A percentile compares a stretch with the other conserved stretches of the same genome.
Evolutionary conservation across 352 stramenopile species (phyloP).

Genomic region (Phytophthora cryptogea): DNA sequence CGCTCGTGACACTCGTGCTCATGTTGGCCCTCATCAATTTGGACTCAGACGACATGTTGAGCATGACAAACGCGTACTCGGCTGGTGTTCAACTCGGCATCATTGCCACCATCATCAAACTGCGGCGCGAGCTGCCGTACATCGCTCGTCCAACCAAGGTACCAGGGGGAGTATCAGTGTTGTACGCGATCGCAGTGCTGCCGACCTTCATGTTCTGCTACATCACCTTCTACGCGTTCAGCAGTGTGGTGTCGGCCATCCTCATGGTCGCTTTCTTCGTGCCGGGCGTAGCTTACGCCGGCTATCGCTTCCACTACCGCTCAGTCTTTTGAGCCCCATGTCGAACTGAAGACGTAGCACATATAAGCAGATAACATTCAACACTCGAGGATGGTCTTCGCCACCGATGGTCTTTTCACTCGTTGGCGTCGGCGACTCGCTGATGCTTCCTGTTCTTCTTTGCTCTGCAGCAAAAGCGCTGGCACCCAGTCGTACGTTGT

Average conservation of each 20-base stretch:
- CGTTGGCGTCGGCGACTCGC: slow-evolving; percentile 14
- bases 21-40: slow-evolving; percentile 51
- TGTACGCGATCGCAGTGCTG: slow-evolving; percentile 40
- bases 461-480: slow-evolving; percentile 43
- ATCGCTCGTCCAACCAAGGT: slow-evolving; percentile 69
- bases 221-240: slow-evolving; percentile 55
- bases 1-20: slow-evolving; percentile 39
- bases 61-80: slow-evolving; percentile 93
- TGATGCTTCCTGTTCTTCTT: slow-evolving; percentile 24
- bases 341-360: background rate
- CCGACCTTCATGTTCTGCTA: slow-evolving; percentile 52
- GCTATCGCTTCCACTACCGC: slow-evolving; percentile 33
- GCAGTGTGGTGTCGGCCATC: slow-evolving; percentile 27
- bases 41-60: slow-evolving; percentile 76
- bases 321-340: slow-evolving; percentile 19
- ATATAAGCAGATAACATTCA: slow-evolving; percentile 12
- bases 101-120: slow-evolving; percentile 88
- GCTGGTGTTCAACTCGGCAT: slow-evolving; percentile 86
- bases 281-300: slow-evolving; percentile 37
- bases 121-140: slow-evolving; percentile 76
- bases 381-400: slow-evolving; percentile 15
- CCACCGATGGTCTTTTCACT: slow-evolving; percentile 19
- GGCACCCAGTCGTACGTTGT: slow-evolving; percentile 67
- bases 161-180: slow-evolving; percentile 42
- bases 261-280: slow-evolving; percentile 44